phyloP scores from a whole-genome alignment of 2,329 filamentous ascomycete genomes.

The Fonsecaea nubica region DNA sequence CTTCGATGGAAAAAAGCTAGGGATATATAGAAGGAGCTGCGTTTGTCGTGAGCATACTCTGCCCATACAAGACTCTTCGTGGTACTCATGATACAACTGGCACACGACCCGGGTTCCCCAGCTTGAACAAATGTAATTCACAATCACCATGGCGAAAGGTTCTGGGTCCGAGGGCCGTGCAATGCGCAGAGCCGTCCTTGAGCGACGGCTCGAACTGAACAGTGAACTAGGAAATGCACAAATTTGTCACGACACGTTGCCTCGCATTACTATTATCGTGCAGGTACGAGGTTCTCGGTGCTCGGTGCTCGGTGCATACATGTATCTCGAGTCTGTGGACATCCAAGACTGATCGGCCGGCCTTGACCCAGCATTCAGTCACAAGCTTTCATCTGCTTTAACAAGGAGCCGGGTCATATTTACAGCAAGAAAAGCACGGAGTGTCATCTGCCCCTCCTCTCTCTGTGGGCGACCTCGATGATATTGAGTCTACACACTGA shows the following conservation, averaged over 20 bases:
- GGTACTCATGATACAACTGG: not conserved
- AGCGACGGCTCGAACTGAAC: not conserved
- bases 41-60: conserved; percentile 6
- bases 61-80: conserved; percentile 1
- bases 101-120: not conserved
- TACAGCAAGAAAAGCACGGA: not conserved
- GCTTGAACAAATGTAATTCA: not conserved
- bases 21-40: not conserved
- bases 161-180: not conserved
- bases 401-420: not conserved
- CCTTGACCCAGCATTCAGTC: not conserved
- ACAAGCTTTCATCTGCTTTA: not conserved
- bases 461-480: not conserved
- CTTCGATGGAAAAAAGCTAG: not conserved
- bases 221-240: not conserved
- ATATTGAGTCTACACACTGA: not conserved
- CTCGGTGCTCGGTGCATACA: not conserved
- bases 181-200: not conserved
- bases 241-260: not conserved
- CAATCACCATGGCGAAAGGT: not conserved
- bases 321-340: not conserved
- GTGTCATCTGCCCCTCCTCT: not conserved
- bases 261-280: not conserved
- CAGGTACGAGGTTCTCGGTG: not conserved
- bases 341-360: not conserved